phyloP scores from a whole-genome alignment of 768 basidiomycete genomes.

The Asterophora parasitica region DNA sequence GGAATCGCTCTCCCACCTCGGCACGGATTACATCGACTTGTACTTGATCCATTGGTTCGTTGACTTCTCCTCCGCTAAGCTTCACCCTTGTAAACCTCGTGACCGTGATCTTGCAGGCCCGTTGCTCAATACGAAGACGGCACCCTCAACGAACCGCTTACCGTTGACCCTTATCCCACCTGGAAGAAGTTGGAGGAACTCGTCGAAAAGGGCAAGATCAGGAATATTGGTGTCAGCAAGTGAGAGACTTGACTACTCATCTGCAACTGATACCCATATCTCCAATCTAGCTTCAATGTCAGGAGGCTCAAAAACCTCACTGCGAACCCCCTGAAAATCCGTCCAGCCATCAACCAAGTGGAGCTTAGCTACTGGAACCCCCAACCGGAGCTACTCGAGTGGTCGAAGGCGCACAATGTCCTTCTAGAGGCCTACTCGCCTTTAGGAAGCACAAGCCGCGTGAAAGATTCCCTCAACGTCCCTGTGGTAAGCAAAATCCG shows the following conservation, averaged over 20 bases:
- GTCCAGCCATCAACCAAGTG: slow-evolving; percentile 73
- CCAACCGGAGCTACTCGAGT: slow-evolving; percentile 73
- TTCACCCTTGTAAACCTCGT: not conserved
- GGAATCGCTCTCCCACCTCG: slow-evolving; percentile 27
- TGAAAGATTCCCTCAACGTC: slow-evolving; percentile 51
- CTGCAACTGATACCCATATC: not conserved
- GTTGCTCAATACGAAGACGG: slow-evolving; percentile 59
- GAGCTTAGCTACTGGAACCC: slow-evolving; percentile 77
- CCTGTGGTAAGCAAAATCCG: slow-evolving; percentile 38
- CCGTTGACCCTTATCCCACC: slow-evolving; percentile 68
- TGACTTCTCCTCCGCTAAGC: slow-evolving; percentile 1
- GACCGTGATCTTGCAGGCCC: slow-evolving; percentile 38
- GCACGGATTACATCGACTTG: slow-evolving; percentile 45
- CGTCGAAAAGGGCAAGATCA: slow-evolving; percentile 70
- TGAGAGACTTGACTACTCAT: slow-evolving; percentile 23
- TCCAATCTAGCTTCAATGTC: slow-evolving; percentile 53
- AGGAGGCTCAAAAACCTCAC: slow-evolving; percentile 59
- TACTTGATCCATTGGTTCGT: slow-evolving; percentile 77
- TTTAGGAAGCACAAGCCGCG: slow-evolving; percentile 57
- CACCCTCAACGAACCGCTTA: slow-evolving; percentile 41
- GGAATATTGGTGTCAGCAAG: slow-evolving; percentile 86
- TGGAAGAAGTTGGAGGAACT: slow-evolving; percentile 79
- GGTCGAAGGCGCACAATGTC: slow-evolving; percentile 60
- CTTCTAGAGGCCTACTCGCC: slow-evolving; percentile 77
- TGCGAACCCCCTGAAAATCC: slow-evolving; percentile 52